Evolutionary conservation across 768 basidiomycete genomes (phyloP).

Genomic region (Boletus insuetus): DNA sequence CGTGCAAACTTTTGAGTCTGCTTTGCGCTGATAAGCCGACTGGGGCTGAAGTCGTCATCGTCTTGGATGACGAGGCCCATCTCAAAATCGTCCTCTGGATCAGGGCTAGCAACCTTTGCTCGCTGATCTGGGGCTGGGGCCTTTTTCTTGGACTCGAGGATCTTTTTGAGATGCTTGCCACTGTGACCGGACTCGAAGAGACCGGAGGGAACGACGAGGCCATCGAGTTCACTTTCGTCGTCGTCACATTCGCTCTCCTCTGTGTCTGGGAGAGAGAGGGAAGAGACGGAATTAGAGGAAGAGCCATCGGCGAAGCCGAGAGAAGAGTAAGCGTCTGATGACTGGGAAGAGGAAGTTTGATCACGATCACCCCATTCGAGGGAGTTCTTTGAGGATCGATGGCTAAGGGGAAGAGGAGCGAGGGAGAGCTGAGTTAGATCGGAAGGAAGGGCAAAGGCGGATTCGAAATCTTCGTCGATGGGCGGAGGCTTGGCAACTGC

Average conservation of each 20-base stretch:
- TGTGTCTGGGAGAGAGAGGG: conserved; percentile 61
- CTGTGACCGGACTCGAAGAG: conserved; percentile 73
- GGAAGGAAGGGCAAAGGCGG: conserved; percentile 75
- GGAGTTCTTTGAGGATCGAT: conserved; percentile 79
- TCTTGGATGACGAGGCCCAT: conserved; percentile 81
- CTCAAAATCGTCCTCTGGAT: conserved; percentile 85
- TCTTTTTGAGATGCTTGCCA: conserved; percentile 46
- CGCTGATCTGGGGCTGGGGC: conserved; percentile 52
- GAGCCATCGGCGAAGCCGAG: conserved; percentile 73
- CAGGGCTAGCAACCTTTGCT: conserved; percentile 52
- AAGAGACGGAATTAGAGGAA: conserved; percentile 70
- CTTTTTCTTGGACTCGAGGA: conserved; percentile 55
- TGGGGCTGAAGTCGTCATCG: conserved; percentile 79
- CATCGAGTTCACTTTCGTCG: conserved; percentile 75
- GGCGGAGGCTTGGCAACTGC: conserved; percentile 35
- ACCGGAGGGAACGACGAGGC: conserved; percentile 71
- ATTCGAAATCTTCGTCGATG: conserved; percentile 76
- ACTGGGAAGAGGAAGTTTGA: conserved; percentile 77
- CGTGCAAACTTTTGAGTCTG: conserved; percentile 47
- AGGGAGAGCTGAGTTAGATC: conserved; percentile 82
- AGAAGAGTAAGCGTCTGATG: conserved; percentile 83
- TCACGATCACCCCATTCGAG: conserved; percentile 87
- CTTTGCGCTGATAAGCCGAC: conserved; percentile 56
- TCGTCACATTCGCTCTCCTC: conserved; percentile 69
- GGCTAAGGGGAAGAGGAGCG: conserved; percentile 69